Conservation (phyloP, 2,329 filamentous ascomycete species). For the Pseudogymnoascus destructans region DNA sequence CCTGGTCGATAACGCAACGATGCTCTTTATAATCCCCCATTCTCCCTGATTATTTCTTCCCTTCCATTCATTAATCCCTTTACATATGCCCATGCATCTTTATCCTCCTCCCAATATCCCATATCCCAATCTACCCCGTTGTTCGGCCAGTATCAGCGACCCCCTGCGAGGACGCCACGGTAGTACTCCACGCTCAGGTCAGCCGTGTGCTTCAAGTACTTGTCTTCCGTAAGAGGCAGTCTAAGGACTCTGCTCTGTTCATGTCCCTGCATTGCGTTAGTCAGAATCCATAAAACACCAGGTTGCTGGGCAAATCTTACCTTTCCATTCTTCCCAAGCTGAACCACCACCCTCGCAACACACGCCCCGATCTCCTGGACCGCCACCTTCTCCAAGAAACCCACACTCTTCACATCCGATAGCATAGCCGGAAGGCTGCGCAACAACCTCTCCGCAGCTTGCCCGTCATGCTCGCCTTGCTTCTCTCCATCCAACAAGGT, state of each 20-base stretch:
- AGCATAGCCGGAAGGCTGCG: constrained; percentile 41
- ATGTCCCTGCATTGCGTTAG: constrained; percentile 28
- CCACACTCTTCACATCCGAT: constrained; percentile 22
- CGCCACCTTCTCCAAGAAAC: constrained; percentile 53
- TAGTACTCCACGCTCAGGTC: constrained; percentile 60
- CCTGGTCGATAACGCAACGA: constrained; percentile 1
- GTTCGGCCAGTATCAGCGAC: constrained; percentile 2
- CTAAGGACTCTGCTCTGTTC: constrained; percentile 38
- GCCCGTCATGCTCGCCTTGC: constrained; percentile 30
- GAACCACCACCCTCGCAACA: constrained; percentile 53
- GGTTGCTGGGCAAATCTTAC: constrained; percentile 30
- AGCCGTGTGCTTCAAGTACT: constrained; percentile 55
- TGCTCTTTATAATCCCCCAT: constrained; percentile 1
- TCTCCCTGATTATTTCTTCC: neutral
- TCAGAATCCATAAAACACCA: constrained; percentile 12
- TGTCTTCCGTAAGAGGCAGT: constrained; percentile 59
- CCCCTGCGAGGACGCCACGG: constrained; percentile 22
- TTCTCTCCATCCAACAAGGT: constrained; percentile 35
- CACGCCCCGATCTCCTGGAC: constrained; percentile 69
- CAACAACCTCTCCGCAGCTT: constrained; percentile 43
- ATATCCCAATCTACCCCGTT: neutral
- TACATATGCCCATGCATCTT: constrained; percentile 6
- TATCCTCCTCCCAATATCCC: neutral
- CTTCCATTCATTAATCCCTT: constrained; percentile 7
- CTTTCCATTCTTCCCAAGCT: constrained; percentile 40